Evolutionary conservation across 768 basidiomycete species (phyloP), one percentile per base, ranked within the genome.

Genomic region (Daedaleopsis sinensis): DNA sequence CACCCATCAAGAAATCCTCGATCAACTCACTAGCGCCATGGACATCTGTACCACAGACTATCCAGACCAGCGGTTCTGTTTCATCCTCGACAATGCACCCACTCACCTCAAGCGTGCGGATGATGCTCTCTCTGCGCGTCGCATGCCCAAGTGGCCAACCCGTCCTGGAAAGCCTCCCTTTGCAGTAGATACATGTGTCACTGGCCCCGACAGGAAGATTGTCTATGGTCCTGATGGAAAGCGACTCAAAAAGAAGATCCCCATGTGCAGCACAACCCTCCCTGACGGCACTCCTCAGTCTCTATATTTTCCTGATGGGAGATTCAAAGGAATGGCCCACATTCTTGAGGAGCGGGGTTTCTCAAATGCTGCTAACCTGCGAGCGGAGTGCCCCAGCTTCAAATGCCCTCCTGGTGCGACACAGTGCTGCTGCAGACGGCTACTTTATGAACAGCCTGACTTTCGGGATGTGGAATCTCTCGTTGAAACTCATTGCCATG

Each of bases 261-360:
- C 18, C 0, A 82, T 83, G 79, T 60, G 54, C 6, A 59, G 71
- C 59, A 70, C 37, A 5, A 24, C 11, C 3, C 62, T 74, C 12
- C 3, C 60, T 0, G 63, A 72, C 55, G 70, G 68, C 10, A 1
- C 21, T 0, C 61, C 59, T 18, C 73, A 76, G 60, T 42, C 61
- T 3, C 57, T 74, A 15, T 74, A 74, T 55, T 72, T 61, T 72
- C 50, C 67, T 65, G 12, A 49, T 12, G 72, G 72, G 0, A 52
- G 57, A 13, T 77, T 76, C 70, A 77, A 75, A 44, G 73, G 76
- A 1, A 77, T 77, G 76, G 65, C 71, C 2, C 52, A 69, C 2
- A 81, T 71, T 10, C 39, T 73, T 3, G 35, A 62, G 54, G 70
- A 77, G 58, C 67, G 71, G 10, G 67, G 69, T 0, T 61, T 55